Evolutionary conservation across 257 asterid genomes (phyloP), one percentile per base, ranked within the genome.

Genomic region (Solanum chmielewskii): DNA sequence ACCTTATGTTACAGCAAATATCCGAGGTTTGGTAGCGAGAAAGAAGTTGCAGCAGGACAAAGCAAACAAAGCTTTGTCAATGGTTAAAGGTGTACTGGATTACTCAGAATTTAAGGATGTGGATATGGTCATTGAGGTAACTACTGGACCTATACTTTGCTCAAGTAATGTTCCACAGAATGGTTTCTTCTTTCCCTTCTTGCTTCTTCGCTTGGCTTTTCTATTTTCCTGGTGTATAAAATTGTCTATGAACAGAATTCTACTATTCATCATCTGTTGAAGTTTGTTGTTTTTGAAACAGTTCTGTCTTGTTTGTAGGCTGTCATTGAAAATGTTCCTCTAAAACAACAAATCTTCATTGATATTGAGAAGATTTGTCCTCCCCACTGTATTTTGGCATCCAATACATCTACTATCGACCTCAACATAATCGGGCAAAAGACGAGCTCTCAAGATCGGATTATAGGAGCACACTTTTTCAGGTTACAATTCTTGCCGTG

Each of bases 391-490:
- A 94, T 96, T 89, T 93, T 97, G 93, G 99, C 99, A 83, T 89
- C 96, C 90, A 97, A 96, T 89, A 96, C 99, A 86, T 96, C 99
- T 69, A 97, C 99, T 73, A 97, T 97, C 86, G 98, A 97, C 90
- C 98, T 97, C 90, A 92, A 93, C 88, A 20, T 92, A 71, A 83
- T 97, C 90, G 99, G 98, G 87, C 93, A 94, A 90, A 92, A 89
- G 90, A 96, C 92, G 77, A 92, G 89, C 88, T 95, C 99, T 86
- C 98, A 93, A 90, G 97, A 95, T 87, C 95, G 98, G 90, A 86
- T 97, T 60, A 89, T 97, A 89, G 99, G 99, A 85, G 99, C 99
- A 62, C 99, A 97, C 92, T 97, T 97, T 92, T 97, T 97, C 96
- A 97, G 99, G 99, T 97, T 87, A 83, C 52, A 56, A 74, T 68